Conservation (phyloP, 2,329 filamentous ascomycete species). For the Fusarium udum region DNA sequence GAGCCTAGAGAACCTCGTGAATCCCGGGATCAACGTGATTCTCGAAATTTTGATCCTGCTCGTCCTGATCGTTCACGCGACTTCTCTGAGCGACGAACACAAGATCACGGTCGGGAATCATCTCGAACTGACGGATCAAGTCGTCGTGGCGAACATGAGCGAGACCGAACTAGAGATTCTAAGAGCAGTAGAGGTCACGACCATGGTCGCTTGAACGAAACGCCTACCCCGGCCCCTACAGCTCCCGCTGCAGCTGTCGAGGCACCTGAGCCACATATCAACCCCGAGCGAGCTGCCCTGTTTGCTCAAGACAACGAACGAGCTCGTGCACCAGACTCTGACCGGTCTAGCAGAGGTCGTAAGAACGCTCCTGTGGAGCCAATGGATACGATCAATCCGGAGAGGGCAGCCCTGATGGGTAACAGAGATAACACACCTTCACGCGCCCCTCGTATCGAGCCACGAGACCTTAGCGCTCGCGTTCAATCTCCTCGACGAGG, state of each 20-base stretch:
- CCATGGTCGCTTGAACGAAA: slow-evolving; percentile 44
- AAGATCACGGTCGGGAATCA: slow-evolving; percentile 48
- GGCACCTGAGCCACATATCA: slow-evolving; percentile 59
- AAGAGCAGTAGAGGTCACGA: slow-evolving; percentile 43
- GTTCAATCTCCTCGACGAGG: slow-evolving; percentile 61
- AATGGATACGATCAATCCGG: slow-evolving; percentile 57
- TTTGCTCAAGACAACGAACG: slow-evolving; percentile 52
- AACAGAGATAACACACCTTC: slow-evolving; percentile 50
- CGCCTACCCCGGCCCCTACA: slow-evolving; percentile 43
- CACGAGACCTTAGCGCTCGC: slow-evolving; percentile 53
- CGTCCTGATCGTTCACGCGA: slow-evolving; percentile 56
- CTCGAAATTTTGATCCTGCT: slow-evolving; percentile 52
- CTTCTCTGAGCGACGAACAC: slow-evolving; percentile 54
- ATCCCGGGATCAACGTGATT: slow-evolving; percentile 48
- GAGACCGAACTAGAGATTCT: slow-evolving; percentile 51
- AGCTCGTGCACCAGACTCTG: slow-evolving; percentile 43
- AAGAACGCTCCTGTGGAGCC: slow-evolving; percentile 43
- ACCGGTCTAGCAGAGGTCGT: slow-evolving; percentile 44
- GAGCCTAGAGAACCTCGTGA: slow-evolving; percentile 54
- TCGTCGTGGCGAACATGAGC: slow-evolving; percentile 54
- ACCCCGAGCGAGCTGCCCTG: slow-evolving; percentile 64
- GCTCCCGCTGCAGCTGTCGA: slow-evolving; percentile 37
- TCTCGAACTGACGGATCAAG: slow-evolving; percentile 46
- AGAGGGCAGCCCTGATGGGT: slow-evolving; percentile 57
- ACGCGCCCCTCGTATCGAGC: slow-evolving; percentile 55